Base-by-base conservation (phyloP, 1,139 yeast genomes). In the Chernovozyma aurita region DNA sequence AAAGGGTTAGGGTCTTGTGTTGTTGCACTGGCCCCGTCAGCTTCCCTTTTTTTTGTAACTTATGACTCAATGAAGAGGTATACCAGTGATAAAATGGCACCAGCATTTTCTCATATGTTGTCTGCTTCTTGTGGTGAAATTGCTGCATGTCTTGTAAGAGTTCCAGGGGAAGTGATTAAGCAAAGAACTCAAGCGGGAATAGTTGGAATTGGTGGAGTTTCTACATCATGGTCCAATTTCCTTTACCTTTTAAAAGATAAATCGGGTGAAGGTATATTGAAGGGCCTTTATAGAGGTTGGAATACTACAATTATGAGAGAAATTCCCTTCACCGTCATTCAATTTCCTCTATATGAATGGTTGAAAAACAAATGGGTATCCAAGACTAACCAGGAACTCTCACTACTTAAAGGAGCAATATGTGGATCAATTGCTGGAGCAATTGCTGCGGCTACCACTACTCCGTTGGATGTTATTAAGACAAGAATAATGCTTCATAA, bases 401-500 rank as follows among this genome's bases (percentile, higher is more conserved):
- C 82, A 5, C 80, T 88, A 2, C 62, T 76, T 45, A 84, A 82
- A 52, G 96, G 97, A n/a, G 94, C 97, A 0, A 44, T 88, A 0
- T 88, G 97, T 58, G 99, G 99, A 4, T 85, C 95, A 9, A 58
- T 88, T 18, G 97, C 98, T 0, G 97, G 97, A 21, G 97, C 94
- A 2, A 57, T 87, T 17, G 97, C 97, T 0, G 98, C 97, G 0
- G 97, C 97, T 0, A 45, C 76, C 4, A 92, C 98, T 0, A 92
- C 97, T 0, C 98, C 98, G 2, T 63, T 92, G 43, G 98, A 92
- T 55, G 95, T 92, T 17, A 64, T 92, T 37, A 92, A 92, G 60
- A 92, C 98, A 0, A 72, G 97, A 48, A 70, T 92, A 36, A 92
- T 92, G 97, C 71, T 92, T 33, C 73, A 72, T 51, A 65, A 74